A percentile compares a stretch with the other conserved stretches of the same genome.
These are phyloP conservation scores for Penicillium coprophilum DNA, from an alignment of 495 filamentous ascomycete species.

Conservation along the genomic window DNA sequence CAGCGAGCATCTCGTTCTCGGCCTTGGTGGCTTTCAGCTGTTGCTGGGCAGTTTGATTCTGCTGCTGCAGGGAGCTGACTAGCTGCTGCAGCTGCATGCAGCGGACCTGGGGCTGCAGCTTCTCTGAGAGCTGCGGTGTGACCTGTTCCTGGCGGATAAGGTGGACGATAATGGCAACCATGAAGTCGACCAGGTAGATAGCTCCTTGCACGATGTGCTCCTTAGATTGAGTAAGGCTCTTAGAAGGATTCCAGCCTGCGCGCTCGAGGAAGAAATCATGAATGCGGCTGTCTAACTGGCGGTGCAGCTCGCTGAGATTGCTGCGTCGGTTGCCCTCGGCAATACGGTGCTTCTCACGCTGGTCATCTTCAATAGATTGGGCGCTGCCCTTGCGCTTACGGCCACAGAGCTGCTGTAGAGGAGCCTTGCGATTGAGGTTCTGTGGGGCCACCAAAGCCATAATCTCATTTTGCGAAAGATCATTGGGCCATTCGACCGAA, in stretches of 20 bases:
- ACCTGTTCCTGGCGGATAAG: slow-evolving; percentile 44
- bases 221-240: slow-evolving; percentile 48
- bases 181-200: slow-evolving; percentile 46
- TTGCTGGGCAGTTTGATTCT: slow-evolving; percentile 40
- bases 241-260: slow-evolving; percentile 48
- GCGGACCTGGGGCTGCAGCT: slow-evolving; percentile 44
- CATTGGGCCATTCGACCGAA: slow-evolving; percentile 36
- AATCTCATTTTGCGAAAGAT: slow-evolving; percentile 38
- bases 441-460: slow-evolving; percentile 41
- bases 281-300: slow-evolving; percentile 43
- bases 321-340: slow-evolving; percentile 49
- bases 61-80: slow-evolving; percentile 40
- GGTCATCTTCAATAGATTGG: slow-evolving; percentile 41
- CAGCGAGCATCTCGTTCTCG: slow-evolving; percentile 40
- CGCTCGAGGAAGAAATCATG: slow-evolving; percentile 47
- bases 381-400: slow-evolving; percentile 48
- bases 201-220: slow-evolving; percentile 50
- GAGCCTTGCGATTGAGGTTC: slow-evolving; percentile 46
- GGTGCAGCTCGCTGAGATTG: slow-evolving; percentile 45
- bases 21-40: slow-evolving; percentile 41
- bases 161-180: slow-evolving; percentile 42
- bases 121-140: slow-evolving; percentile 43
- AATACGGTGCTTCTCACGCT: slow-evolving; percentile 49
- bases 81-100: slow-evolving; percentile 47
- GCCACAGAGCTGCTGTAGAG: slow-evolving; percentile 47